Evolutionary conservation across 1,284 basidiomycete species (phyloP), one percentile per base, ranked within the genome.

Genomic region (Cutaneotrichosporon arboriforme): DNA sequence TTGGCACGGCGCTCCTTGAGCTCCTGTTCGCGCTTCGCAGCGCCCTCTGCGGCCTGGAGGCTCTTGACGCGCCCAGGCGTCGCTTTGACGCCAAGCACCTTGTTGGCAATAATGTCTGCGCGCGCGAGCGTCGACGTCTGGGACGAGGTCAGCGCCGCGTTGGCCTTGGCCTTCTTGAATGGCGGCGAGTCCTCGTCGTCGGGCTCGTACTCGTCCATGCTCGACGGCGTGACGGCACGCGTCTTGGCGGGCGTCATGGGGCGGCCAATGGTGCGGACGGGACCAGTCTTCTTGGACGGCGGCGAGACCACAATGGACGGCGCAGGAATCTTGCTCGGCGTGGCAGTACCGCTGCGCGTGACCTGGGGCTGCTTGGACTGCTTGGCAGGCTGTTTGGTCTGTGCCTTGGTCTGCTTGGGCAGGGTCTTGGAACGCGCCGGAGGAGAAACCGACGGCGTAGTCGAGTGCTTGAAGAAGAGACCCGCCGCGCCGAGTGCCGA

Each of bases 21-120:
- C 57, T 86, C 87, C 78, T 91, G 86, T 79, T 92, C 88, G 89
- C 33, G 90, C 90, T 84, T 86, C 90, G 77, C 38, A 88, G 87
- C 88, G 5, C 84, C 87, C 15, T 82, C 82, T 0, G 86, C 86
- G 15, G 85, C 81, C 66, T 90, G 86, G 18, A 92, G 69, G 50
- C 87, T 89, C 77, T 90, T 92, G 48, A 90, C 82, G 0, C 74
- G 77, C 61, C 65, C 72, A 13, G 67, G 57, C 13, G 65, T 62
- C 14, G 74, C 66, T 59, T 73, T 76, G 55, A 72, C 62, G 31
- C 72, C 71, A 4, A 71, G 49, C 1, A 66, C 60, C 60, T 75
- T 75, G 33, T 63, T 60, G 15, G 70, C 74, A 35, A 75, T 70
- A 9, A 55, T 63, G 5, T 65, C 57, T 20, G 69, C 72, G 23